Base-by-base conservation (phyloP, 495 filamentous ascomycete genomes). In the Aspergillus sparsus region DNA sequence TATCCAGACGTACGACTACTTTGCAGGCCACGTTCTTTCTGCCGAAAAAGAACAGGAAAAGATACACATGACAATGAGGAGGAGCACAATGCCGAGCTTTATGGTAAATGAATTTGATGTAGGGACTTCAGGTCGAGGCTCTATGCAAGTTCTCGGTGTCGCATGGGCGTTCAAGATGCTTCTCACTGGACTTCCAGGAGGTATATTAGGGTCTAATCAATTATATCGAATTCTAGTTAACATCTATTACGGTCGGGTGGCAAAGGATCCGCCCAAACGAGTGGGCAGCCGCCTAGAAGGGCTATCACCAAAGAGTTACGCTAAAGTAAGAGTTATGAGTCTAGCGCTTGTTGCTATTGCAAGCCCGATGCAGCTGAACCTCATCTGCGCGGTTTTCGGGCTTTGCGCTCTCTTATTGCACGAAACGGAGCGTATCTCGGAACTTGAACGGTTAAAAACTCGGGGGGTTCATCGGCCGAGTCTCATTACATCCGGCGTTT, bases 121-220 rank as follows among this genome's bases (percentile, higher is more conserved):
- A 3, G 64, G 62, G 1, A 45, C 51, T 12, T 49, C 53, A 18
- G 53, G 34, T 8, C 76, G 68, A 61, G 78, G 71, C 16, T 62
- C 79, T 12, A 62, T 57, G 11, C 68, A 70, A 12, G 75, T 87
- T n/a, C 85, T 89, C 54, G 87, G 89, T 73, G 84, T 92, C 7
- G 88, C 86, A 1, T 88, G 86, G 49, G 77, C 85, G 9, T 87
- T 93, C 72, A 91, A 90, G 66, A 82, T 81, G 32, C 72, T 94
- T 7, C 71, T 94, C 13, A 77, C 82, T 7, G 88, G 87, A 6
- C 71, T 94, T 1, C 90, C 90, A 0, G 86, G 85, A 2, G 90
- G 90, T 2, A 85, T 93, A 39, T 74, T 94, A 10, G 90, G 90
- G 12, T 89, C 87, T 27, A 64, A 83, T 37, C 71, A 77, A 21